phyloP scores from a whole-genome alignment of 2,329 filamentous ascomycete genomes.

The Hawksworthiomyces lignivorus region DNA sequence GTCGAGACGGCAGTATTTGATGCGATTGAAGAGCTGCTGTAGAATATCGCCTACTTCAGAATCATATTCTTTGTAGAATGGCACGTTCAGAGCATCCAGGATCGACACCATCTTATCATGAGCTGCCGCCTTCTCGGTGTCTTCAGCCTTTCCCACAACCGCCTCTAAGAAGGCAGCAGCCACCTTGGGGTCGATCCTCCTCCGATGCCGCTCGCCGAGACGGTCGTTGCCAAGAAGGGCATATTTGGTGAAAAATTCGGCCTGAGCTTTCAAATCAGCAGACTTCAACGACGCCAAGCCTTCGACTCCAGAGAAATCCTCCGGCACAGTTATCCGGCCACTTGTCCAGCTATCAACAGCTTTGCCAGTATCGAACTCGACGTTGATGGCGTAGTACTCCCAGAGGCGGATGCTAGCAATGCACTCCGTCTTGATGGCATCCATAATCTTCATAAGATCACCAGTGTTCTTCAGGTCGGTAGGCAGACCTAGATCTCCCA shows the following conservation, averaged over 20 bases:
- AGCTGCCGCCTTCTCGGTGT: slow-evolving; percentile 42
- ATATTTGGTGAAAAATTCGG: slow-evolving; percentile 58
- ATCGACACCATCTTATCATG: slow-evolving; percentile 52
- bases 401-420: slow-evolving; percentile 73
- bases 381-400: slow-evolving; percentile 86
- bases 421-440: slow-evolving; percentile 72
- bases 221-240: slow-evolving; percentile 64
- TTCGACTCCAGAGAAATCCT: slow-evolving; percentile 30
- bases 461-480: slow-evolving; percentile 61
- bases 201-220: slow-evolving; percentile 72
- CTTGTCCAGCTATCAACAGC: slow-evolving; percentile 65
- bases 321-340: slow-evolving; percentile 48
- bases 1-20: slow-evolving; percentile 92
- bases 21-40: slow-evolving; percentile 86
- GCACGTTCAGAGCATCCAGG: slow-evolving; percentile 76
- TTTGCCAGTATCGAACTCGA: slow-evolving; percentile 62
- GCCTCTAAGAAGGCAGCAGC: slow-evolving; percentile 61
- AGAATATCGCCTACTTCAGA: slow-evolving; percentile 73
- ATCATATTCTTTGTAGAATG: slow-evolving; percentile 90
- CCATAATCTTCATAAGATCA: slow-evolving; percentile 76
- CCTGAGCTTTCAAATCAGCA: slow-evolving; percentile 40
- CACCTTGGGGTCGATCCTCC: slow-evolving; percentile 60
- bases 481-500: slow-evolving; percentile 66
- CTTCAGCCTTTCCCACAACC: slow-evolving; percentile 51
- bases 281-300: slow-evolving; percentile 41